phyloP scores from a whole-genome alignment of 805 yeast genomes.

The Cyberlindnera maritima region DNA sequence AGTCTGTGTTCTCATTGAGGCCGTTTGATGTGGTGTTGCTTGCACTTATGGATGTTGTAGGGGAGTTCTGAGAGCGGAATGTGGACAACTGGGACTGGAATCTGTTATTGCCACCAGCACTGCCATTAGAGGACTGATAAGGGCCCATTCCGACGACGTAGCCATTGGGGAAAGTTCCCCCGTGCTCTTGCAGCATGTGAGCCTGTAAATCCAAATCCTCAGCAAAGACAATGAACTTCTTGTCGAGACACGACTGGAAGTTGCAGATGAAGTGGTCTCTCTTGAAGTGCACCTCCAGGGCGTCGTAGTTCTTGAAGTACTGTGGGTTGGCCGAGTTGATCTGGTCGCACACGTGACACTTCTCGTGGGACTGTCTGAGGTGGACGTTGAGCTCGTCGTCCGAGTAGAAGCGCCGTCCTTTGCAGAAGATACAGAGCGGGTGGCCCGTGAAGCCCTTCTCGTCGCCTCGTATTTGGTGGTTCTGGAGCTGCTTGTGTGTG shows the following conservation, averaged over 20 bases:
- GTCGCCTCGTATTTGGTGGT: conserved; percentile 76
- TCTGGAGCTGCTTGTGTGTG: conserved; percentile 57
- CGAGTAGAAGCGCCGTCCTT: conserved; percentile 73
- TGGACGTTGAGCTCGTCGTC: conserved; percentile 84
- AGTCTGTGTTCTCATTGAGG: conserved; percentile 33
- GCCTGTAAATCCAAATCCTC: conserved; percentile 84
- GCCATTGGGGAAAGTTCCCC: conserved; percentile 49
- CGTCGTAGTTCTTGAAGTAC: conserved; percentile 75
- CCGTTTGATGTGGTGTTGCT: conserved; percentile 14
- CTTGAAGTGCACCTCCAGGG: conserved; percentile 72
- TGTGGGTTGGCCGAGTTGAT: conserved; percentile 58
- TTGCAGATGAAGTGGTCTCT: conserved; percentile 73
- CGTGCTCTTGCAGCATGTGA: conserved; percentile 83
- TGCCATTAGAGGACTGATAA: conserved; percentile 1
- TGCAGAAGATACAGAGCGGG: conserved; percentile 83
- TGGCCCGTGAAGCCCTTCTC: conserved; percentile 80
- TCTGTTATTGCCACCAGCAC: too few species aligned
- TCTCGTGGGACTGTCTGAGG: conserved; percentile 79
- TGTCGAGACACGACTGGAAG: conserved; percentile 76
- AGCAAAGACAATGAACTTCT: conserved; percentile 87
- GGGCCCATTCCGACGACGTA: conserved; percentile 20
- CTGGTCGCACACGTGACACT: conserved; percentile 87
- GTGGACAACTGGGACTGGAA: conserved; percentile 65
- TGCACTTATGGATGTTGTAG: neutral
- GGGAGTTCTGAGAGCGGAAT: conserved; percentile 31